Conservation (phyloP, 371 early-diverging fungal species). For the Mortierella sp. region DNA sequence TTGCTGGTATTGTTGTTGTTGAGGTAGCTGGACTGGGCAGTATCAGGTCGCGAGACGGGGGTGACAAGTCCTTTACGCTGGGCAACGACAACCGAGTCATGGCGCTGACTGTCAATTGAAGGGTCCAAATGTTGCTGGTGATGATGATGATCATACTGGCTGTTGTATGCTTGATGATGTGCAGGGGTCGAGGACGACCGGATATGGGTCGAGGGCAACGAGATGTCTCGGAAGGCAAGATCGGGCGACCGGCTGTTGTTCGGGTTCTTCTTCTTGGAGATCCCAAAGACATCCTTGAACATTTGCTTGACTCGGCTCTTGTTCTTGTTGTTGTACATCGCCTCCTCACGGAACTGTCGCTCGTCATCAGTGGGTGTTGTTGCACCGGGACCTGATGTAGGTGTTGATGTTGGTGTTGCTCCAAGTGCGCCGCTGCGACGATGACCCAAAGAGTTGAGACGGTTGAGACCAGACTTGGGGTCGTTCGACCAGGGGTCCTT, state of each 20-base stretch:
- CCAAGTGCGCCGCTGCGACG: constrained; percentile 20
- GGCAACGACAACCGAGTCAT: background rate
- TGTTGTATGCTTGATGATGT: constrained; percentile 5
- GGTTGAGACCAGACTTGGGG: constrained; percentile 5
- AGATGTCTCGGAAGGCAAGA: constrained; percentile 43
- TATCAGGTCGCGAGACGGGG: constrained; percentile 34
- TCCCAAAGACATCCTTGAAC: constrained; percentile 40
- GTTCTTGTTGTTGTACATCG: constrained; percentile 15
- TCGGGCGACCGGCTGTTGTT: constrained; percentile 22
- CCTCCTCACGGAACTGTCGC: constrained; percentile 3
- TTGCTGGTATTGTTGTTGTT: constrained; percentile 4
- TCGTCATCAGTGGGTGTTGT: background rate
- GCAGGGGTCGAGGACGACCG: background rate
- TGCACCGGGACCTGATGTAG: background rate
- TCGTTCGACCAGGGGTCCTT: constrained; percentile 18
- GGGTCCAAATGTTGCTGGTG: constrained; percentile 21
- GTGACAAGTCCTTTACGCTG: constrained; percentile 38
- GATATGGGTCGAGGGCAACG: constrained; percentile 37
- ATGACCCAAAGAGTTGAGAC: constrained; percentile 18
- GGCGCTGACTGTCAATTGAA: constrained; percentile 2
- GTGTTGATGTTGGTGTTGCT: background rate
- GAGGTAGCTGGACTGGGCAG: constrained; percentile 32
- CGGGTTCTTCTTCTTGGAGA: constrained; percentile 23
- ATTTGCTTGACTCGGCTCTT: constrained; percentile 35
- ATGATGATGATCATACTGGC: background rate